Percentiles rank a stretch among this genome's conserved stretches.
These are phyloP conservation scores for Jimgerdemannia flammicorona DNA, from an alignment of 192 early-diverging fungal genomes.

Conservation along the genomic window DNA sequence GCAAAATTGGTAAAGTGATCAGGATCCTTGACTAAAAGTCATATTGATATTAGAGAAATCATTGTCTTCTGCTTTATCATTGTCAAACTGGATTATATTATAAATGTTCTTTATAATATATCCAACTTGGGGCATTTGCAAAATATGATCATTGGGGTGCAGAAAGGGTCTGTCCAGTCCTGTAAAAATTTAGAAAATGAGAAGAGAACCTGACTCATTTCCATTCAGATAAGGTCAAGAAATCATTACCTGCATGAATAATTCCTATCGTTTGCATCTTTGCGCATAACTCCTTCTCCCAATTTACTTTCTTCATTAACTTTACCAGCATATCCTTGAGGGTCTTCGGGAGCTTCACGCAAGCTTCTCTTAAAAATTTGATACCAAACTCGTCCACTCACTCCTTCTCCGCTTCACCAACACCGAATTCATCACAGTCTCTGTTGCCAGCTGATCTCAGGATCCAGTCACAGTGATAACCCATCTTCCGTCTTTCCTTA, in stretches of 20 bases:
- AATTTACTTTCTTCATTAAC: conserved; percentile 17
- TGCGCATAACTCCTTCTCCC: neutral
- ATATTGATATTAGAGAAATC: no score
- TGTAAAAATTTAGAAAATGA: no score
- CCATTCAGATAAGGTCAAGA: no score
- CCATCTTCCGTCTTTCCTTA: conserved; percentile 6
- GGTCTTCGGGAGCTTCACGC: conserved; percentile 7
- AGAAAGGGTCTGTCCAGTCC: no score
- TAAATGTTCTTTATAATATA: no score
- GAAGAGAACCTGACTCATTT: no score
- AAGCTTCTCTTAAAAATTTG: conserved; percentile 13
- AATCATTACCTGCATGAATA: conserved; percentile 7
- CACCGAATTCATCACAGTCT: conserved; percentile 7
- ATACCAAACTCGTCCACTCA: conserved; percentile 12
- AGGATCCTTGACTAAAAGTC: no score
- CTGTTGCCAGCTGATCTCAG: conserved; percentile 7
- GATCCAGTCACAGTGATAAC: conserved; percentile 10
- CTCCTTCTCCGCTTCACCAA: conserved; percentile 1
- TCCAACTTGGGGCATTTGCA: no score
- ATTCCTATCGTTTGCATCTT: conserved; percentile 21
- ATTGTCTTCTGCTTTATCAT: no score
- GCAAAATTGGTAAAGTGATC: no score
- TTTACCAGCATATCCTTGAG: conserved; percentile 19
- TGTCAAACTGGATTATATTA: no score
- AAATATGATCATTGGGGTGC: no score